Conservation (phyloP, 1,284 basidiomycete species). For the Phellopilus nigrolimitatus region DNA sequence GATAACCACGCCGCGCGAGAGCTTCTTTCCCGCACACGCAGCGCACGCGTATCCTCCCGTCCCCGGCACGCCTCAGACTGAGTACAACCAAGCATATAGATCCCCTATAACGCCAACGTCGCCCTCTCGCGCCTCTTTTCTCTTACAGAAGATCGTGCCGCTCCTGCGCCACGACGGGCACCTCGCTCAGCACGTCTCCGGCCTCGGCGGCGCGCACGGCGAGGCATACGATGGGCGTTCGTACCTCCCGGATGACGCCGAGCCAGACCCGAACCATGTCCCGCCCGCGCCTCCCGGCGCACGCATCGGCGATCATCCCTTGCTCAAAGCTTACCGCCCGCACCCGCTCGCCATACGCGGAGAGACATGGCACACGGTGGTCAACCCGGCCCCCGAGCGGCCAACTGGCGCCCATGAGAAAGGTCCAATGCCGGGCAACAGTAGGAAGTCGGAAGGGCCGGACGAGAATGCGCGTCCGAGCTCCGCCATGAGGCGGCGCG, state of each 20-base stretch:
- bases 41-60: neutral
- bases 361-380: slow-evolving; percentile 1
- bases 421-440: too few relatives aligned
- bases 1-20: neutral
- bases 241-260: slow-evolving; percentile 17
- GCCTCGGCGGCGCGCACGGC: slow-evolving; percentile 7
- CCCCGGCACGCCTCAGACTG: neutral
- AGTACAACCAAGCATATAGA: neutral
- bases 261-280: slow-evolving; percentile 3
- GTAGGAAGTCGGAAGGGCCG: neutral
- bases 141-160: slow-evolving; percentile 3
- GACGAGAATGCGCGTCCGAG: neutral
- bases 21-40: neutral
- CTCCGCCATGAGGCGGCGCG: neutral
- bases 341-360: slow-evolving; percentile 12
- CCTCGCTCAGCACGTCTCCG: slow-evolving; percentile 14
- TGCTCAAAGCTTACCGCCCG: neutral
- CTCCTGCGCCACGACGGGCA: slow-evolving; percentile 15
- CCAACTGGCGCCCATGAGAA: too few relatives aligned
- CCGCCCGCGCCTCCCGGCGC: slow-evolving; percentile 10
- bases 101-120: too few relatives aligned
- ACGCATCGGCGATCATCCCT: slow-evolving; percentile 16
- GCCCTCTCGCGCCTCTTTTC: neutral
- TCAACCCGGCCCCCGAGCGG: neutral
- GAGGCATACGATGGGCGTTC: slow-evolving; percentile 19